These are phyloP conservation scores for Emmonsiellopsis sp. DNA, from an alignment of 2,329 filamentous ascomycete genomes.

Conservation along the genomic window DNA sequence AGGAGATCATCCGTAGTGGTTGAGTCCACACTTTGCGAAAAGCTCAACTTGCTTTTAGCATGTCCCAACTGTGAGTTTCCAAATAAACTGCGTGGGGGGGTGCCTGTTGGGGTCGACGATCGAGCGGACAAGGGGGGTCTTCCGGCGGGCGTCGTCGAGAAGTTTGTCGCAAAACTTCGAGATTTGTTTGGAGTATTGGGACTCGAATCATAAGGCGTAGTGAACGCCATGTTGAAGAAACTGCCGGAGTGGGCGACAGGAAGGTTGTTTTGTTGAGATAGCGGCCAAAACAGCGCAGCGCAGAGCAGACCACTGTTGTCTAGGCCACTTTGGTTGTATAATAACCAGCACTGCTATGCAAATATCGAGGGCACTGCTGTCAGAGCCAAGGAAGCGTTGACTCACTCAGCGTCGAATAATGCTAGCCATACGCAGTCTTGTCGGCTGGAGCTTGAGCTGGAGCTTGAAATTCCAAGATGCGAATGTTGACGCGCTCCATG, in stretches of 20 bases:
- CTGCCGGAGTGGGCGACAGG: not conserved
- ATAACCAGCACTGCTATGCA: not conserved
- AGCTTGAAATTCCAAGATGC: not conserved
- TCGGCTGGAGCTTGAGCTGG: not conserved
- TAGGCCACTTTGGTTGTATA: not conserved
- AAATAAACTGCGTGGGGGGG: constrained; percentile 41
- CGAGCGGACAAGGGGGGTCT: constrained; percentile 43
- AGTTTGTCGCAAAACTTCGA: constrained; percentile 28
- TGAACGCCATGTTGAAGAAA: constrained; percentile 26
- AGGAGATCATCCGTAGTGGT: constrained; percentile 29
- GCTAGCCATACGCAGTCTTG: not conserved
- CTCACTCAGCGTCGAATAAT: not conserved
- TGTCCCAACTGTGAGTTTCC: constrained; percentile 41
- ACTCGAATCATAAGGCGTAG: constrained; percentile 26
- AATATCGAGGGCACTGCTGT: not conserved
- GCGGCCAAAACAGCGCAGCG: not conserved
- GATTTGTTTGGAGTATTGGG: constrained; percentile 29
- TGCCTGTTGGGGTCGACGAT: constrained; percentile 51
- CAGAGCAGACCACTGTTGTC: not conserved
- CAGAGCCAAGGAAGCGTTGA: not conserved
- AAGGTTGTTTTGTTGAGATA: not conserved
- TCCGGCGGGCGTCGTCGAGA: constrained; percentile 51
- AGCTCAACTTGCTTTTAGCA: constrained; percentile 24
- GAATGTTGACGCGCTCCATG: not conserved
- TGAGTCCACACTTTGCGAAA: constrained; percentile 28